Evolutionary conservation across 352 stramenopile genomes (phyloP).

Genomic region (Blastocystis hominis): DNA sequence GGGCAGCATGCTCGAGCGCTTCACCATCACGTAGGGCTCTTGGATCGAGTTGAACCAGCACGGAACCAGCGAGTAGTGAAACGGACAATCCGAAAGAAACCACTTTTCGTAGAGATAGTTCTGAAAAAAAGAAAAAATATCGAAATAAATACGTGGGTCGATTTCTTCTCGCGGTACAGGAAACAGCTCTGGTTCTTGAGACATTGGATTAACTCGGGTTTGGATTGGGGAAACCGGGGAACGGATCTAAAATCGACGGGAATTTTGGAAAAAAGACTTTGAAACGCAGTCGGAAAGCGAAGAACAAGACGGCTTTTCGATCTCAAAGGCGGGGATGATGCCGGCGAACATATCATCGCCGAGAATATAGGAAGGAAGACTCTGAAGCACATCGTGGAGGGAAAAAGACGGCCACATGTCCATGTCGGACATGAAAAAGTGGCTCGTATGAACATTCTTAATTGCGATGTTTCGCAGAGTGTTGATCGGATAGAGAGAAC

Average conservation of each 20-base stretch:
- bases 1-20: neutral
- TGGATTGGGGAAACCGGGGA: neutral
- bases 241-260: neutral
- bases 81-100: constrained; percentile 12
- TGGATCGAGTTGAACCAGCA: constrained; percentile 35
- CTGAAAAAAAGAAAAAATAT: neutral
- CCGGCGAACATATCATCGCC: neutral
- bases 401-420: neutral
- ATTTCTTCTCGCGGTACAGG: constrained; percentile 10
- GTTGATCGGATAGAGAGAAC: neutral
- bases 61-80: neutral
- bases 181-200: neutral
- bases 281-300: neutral
- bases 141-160: neutral
- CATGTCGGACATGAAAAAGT: constrained; percentile 27
- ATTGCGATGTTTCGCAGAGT: neutral
- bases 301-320: neutral
- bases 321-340: neutral
- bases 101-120: constrained; percentile 25
- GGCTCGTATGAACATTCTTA: neutral
- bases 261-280: neutral
- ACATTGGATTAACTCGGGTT: neutral
- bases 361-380: neutral
- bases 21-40: constrained; percentile 37
- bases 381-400: neutral